These are phyloP conservation scores for Calonectria hongkongensis DNA, from an alignment of 2,329 filamentous ascomycete genomes.

Conservation along the genomic window DNA sequence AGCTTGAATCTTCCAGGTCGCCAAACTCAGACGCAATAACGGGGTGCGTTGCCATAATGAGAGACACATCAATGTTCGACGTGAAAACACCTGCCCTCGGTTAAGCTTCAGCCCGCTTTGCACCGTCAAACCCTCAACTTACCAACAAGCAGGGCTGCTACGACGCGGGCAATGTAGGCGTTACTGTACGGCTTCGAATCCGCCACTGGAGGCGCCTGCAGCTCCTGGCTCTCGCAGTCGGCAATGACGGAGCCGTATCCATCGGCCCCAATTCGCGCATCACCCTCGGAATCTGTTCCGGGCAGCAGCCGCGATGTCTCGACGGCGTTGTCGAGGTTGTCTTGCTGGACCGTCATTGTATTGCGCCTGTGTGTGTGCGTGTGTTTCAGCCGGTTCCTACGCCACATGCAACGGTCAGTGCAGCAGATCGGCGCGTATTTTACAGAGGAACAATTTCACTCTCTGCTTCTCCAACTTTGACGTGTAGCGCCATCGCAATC, in stretches of 20 bases:
- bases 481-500: constrained; percentile 23
- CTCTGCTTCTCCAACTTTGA: constrained; percentile 3
- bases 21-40: constrained; percentile 77
- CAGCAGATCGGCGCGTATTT: not conserved
- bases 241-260: constrained; percentile 30
- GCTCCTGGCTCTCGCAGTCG: constrained; percentile 34
- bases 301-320: constrained; percentile 39
- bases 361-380: not conserved
- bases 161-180: constrained; percentile 45
- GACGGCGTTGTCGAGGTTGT: not conserved
- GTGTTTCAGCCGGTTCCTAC: not conserved
- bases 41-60: constrained; percentile 80
- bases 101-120: not conserved
- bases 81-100: constrained; percentile 73
- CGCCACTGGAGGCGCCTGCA: not conserved
- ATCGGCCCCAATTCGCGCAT: constrained; percentile 18
- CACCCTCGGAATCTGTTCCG: not conserved
- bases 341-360: constrained; percentile 21
- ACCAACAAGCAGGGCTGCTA: constrained; percentile 46
- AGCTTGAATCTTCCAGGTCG: constrained; percentile 71
- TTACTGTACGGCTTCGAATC: constrained; percentile 42
- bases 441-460: not conserved
- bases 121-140: not conserved
- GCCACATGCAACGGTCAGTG: constrained; percentile 13
- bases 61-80: constrained; percentile 77